Evolutionary conservation across 495 filamentous ascomycete species (phyloP), one percentile per base, ranked within the genome.

Genomic region (Aspergillus sclerotioniger): DNA sequence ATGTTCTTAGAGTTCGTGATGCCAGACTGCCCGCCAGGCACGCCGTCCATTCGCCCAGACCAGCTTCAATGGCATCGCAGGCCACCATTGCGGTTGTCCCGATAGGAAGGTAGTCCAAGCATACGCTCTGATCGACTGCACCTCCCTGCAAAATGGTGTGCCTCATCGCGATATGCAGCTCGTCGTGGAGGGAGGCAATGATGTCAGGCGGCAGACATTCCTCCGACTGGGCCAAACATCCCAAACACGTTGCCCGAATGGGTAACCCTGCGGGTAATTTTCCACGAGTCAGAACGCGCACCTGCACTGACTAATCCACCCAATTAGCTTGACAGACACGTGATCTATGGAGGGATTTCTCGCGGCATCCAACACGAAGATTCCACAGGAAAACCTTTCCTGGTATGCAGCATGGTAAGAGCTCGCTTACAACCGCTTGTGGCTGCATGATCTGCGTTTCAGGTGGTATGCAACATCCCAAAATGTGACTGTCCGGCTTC

Each of bases 191-290:
- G n/a, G 31, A 41, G 51, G 53, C 44, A 35, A 48, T 54, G 45
- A 52, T 13, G 39, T 17, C 17, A 8, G 33, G 29, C 56, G 53
- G 53, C 49, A 59, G 19, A 59, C 51, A 59, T 32, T 54, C 41
- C 57, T 54, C 51, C 57, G 51, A n/a, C n/a, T 19, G 25, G 29
- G 41, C 21, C 43, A 25, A 53, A 28, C 53, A 41, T 47, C 29
- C 39, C 29, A 21, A 20, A 15, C n/a, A 53, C 41, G 33, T 45
- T n/a, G 17, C 52, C 58, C 52, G 51, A 60, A 46, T 3, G 8
- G 48, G 58, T 19, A 56, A 55, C 16, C 41, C 31, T 32, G 37
- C 52, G 52, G 53, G 16, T 12, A 46, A 21, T 28, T 47, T 37
- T 33, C 56, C 56, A 41, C 37, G 12, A 41, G n/a, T 41, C 10